Evolutionary conservation across 2,329 filamentous ascomycete species (phyloP).

Genomic region (Cladosporium halotolerans): DNA sequence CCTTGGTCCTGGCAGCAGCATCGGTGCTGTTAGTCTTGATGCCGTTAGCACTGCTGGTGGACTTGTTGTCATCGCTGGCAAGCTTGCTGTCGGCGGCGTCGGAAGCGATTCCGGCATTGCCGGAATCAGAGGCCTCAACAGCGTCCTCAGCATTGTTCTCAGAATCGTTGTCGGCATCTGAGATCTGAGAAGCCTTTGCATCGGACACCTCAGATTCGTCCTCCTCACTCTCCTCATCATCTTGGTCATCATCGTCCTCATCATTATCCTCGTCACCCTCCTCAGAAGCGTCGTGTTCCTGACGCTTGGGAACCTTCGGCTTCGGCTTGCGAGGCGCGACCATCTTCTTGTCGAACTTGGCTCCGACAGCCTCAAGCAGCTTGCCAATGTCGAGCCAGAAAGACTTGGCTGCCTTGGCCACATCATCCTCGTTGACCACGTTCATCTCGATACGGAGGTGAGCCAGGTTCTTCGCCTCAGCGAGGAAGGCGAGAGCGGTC

Average conservation of each 20-base stretch:
- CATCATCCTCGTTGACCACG: conserved; percentile 24
- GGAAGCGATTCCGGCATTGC: background rate
- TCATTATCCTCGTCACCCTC: conserved; percentile 1
- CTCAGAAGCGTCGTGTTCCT: background rate
- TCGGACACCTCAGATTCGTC: background rate
- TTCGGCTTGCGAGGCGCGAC: background rate
- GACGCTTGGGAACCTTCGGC: background rate
- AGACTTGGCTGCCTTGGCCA: conserved; percentile 28
- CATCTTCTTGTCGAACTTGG: conserved; percentile 4
- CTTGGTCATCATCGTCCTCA: background rate
- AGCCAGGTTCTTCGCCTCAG: conserved; percentile 25
- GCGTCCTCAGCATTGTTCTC: background rate
- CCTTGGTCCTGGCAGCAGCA: background rate
- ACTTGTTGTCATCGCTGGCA: background rate
- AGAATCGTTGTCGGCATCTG: background rate
- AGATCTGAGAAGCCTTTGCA: background rate
- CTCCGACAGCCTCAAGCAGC: conserved; percentile 5
- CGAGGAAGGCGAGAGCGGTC: conserved; percentile 29
- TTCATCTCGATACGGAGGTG: conserved; percentile 25
- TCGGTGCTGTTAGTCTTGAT: background rate
- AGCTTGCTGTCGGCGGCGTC: background rate
- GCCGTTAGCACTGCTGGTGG: background rate
- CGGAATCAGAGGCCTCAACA: background rate
- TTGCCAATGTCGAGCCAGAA: conserved; percentile 18
- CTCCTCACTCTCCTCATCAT: background rate